Evolutionary conservation across 495 filamentous ascomycete species (phyloP).

Genomic region (Pyrenopolyporus hunteri): DNA sequence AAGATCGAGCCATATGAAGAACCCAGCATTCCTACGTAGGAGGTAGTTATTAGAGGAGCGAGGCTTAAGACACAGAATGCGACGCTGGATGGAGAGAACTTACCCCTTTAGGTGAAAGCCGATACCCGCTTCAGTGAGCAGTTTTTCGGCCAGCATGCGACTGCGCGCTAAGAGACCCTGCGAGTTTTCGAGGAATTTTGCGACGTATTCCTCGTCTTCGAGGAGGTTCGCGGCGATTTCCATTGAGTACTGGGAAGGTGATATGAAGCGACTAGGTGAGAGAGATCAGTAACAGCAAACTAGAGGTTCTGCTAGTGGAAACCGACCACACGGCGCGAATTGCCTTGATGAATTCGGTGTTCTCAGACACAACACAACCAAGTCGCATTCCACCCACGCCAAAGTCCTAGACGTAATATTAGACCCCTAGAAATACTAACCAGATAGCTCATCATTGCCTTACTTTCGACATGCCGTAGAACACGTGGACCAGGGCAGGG

Average conservation of each 20-base stretch:
- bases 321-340: conserved; percentile 41
- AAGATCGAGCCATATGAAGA: conserved; percentile 68
- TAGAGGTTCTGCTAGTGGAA: background rate
- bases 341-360: conserved; percentile 50
- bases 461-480: conserved; percentile 66
- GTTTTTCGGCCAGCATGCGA: conserved; percentile 45
- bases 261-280: conserved; percentile 50
- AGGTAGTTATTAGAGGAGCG: background rate
- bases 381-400: conserved; percentile 61
- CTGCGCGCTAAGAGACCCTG: conserved; percentile 44
- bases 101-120: conserved; percentile 43
- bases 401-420: conserved; percentile 54
- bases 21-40: conserved; percentile 55
- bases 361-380: conserved; percentile 60
- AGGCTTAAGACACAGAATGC: no score
- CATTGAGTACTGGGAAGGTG: conserved; percentile 53
- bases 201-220: conserved; percentile 54
- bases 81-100: no score
- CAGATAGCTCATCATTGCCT: background rate
- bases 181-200: conserved; percentile 52
- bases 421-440: background rate
- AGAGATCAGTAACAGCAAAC: background rate
- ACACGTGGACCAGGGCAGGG: conserved; percentile 58
- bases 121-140: conserved; percentile 49
- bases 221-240: conserved; percentile 53